Evolutionary conservation across 208 protist species (phyloP).

Genomic region (Tritrichomonas foetus): DNA sequence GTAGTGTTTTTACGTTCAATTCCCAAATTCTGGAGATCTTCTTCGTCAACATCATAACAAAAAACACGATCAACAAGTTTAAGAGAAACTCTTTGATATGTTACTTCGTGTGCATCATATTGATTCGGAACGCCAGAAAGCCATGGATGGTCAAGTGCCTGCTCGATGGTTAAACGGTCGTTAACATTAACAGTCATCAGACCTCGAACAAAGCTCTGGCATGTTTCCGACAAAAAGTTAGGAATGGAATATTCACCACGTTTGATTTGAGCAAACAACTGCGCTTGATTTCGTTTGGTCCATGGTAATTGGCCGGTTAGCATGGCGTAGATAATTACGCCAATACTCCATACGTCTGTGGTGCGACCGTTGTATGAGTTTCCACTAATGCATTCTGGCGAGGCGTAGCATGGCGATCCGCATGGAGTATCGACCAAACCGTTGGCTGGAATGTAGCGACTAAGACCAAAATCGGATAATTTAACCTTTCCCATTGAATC

Average conservation of each 20-base stretch:
- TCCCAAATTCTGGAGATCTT: too few species aligned
- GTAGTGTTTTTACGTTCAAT: too few species aligned
- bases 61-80: too few species aligned
- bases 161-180: neutral
- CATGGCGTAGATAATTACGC: slow-evolving; percentile 29
- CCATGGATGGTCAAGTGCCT: neutral
- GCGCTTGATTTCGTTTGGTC: neutral
- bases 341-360: neutral
- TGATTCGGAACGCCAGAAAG: neutral
- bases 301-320: too few species aligned
- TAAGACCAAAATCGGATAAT: neutral
- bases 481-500: neutral
- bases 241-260: neutral
- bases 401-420: neutral
- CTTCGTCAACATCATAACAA: too few species aligned
- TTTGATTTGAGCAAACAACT: neutral
- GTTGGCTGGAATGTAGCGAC: neutral
- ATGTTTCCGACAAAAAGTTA: neutral
- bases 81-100: too few species aligned
- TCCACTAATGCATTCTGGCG: too few species aligned
- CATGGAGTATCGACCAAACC: neutral
- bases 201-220: neutral
- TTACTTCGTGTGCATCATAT: too few species aligned
- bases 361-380: neutral
- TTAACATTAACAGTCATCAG: neutral